phyloP scores from a whole-genome alignment of 106 monocot species.

The Chionographis japonica region DNA sequence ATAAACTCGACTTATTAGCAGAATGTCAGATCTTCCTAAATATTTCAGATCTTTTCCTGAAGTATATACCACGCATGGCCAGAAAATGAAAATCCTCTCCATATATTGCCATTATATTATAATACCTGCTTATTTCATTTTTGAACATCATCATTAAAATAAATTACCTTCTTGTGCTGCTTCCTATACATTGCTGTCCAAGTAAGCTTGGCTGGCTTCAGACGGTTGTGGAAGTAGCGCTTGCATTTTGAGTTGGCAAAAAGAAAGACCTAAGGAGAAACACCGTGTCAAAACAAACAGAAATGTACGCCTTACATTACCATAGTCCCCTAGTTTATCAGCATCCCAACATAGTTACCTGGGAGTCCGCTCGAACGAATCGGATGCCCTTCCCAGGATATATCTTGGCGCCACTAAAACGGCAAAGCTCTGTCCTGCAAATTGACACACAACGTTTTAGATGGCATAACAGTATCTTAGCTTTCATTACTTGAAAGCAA shows the following conservation, averaged over 20 bases:
- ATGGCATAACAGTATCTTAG: too few relatives aligned
- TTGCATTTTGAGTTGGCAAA: constrained; percentile 68
- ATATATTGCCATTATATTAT: too few relatives aligned
- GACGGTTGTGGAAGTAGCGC: constrained; percentile 62
- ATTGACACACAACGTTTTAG: neutral
- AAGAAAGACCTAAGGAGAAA: constrained; percentile 39
- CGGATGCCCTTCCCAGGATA: constrained; percentile 74
- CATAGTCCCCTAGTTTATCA: neutral
- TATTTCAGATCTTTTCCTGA: too few relatives aligned
- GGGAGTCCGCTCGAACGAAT: constrained; percentile 67
- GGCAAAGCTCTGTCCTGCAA: constrained; percentile 70
- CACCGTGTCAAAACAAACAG: neutral
- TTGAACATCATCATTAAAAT: too few relatives aligned
- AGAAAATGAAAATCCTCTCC: too few relatives aligned
- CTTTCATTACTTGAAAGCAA: too few relatives aligned
- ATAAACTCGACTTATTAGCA: too few relatives aligned
- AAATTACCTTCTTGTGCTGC: constrained; percentile 75
- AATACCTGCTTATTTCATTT: too few relatives aligned
- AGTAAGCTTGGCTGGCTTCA: constrained; percentile 65
- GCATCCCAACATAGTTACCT: constrained; percentile 20
- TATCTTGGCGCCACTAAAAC: constrained; percentile 79
- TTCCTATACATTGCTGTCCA: constrained; percentile 83
- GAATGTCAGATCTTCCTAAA: too few relatives aligned
- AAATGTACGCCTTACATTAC: neutral
- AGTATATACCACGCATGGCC: too few relatives aligned